A percentile compares a stretch with the other conserved stretches of the same genome.
phyloP scores from a whole-genome alignment of 1,284 basidiomycete species.

The Rhodotorula sp. region DNA sequence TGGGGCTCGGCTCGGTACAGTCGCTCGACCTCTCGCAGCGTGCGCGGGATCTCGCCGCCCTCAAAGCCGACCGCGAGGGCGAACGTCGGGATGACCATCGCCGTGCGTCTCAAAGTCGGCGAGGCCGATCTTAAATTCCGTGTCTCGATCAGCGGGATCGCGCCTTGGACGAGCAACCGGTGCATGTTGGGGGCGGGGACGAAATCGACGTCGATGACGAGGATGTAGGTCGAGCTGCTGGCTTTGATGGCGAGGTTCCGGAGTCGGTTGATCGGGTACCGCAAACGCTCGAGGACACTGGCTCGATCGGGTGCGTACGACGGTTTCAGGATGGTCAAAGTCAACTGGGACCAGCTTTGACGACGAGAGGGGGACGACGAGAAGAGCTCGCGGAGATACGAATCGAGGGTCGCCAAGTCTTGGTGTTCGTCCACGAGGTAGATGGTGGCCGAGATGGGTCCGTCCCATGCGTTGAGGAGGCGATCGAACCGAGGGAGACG shows the following conservation, averaged over 20 bases:
- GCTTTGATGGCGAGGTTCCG: slow-evolving; percentile 23
- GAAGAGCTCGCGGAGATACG: not conserved
- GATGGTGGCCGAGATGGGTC: slow-evolving; percentile 22
- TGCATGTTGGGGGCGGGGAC: slow-evolving; percentile 30
- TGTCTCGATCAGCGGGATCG: slow-evolving; percentile 9
- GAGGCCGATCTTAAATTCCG: not conserved
- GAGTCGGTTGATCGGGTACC: slow-evolving; percentile 34
- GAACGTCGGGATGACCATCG: slow-evolving; percentile 30
- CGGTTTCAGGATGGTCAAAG: slow-evolving; percentile 27
- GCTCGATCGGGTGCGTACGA: slow-evolving; percentile 7
- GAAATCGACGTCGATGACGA: slow-evolving; percentile 34
- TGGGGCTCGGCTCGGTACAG: slow-evolving; percentile 5
- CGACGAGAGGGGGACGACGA: not conserved
- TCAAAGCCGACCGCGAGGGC: slow-evolving; percentile 1
- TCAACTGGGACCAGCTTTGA: not conserved
- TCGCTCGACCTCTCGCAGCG: slow-evolving; percentile 1
- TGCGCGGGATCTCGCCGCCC: not conserved
- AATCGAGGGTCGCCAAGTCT: slow-evolving; percentile 10
- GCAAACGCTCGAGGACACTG: slow-evolving; percentile 21
- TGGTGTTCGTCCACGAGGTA: slow-evolving; percentile 27
- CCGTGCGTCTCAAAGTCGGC: slow-evolving; percentile 20
- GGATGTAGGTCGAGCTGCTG: slow-evolving; percentile 6
- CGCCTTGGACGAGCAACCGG: slow-evolving; percentile 10
- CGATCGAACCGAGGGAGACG: slow-evolving; percentile 30
- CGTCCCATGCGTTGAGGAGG: slow-evolving; percentile 20